phyloP scores from a whole-genome alignment of 805 yeast genomes.

The Wickerhamiella australiensis region DNA sequence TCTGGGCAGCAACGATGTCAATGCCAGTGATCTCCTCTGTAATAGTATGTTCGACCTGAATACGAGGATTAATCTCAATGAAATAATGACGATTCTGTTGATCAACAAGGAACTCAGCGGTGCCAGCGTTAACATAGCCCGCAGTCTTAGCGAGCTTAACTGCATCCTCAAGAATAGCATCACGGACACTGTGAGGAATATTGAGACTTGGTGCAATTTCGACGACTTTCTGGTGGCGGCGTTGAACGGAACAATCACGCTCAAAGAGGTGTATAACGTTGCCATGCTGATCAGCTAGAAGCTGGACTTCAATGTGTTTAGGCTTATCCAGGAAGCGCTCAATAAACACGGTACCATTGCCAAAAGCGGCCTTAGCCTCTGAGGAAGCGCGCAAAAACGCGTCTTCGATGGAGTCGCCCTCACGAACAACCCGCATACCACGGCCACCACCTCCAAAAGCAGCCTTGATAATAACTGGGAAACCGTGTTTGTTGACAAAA shows the following conservation, averaged over 20 bases:
- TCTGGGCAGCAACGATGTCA: slow-evolving; percentile 95
- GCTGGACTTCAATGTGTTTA: slow-evolving; percentile 95
- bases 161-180: slow-evolving; percentile 88
- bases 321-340: slow-evolving; percentile 93
- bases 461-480: slow-evolving; percentile 94
- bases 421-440: slow-evolving; percentile 98
- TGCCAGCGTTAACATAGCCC: slow-evolving; percentile 92
- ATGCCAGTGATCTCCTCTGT: slow-evolving; percentile 98
- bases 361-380: slow-evolving; percentile 92
- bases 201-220: slow-evolving; percentile 97
- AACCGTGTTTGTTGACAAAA: slow-evolving; percentile 78
- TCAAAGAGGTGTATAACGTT: slow-evolving; percentile 92
- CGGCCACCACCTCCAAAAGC: slow-evolving; percentile 99
- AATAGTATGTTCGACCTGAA: slow-evolving; percentile 95
- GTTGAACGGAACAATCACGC: slow-evolving; percentile 98
- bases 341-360: slow-evolving; percentile 95
- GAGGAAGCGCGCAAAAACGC: slow-evolving; percentile 89
- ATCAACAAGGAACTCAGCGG: slow-evolving; percentile 95
- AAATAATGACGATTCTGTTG: slow-evolving; percentile 89
- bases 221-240: slow-evolving; percentile 98
- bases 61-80: slow-evolving; percentile 96
- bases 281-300: slow-evolving; percentile 86
- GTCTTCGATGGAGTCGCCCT: slow-evolving; percentile 84
- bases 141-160: slow-evolving; percentile 82
- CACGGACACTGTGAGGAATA: slow-evolving; percentile 68